Conservation (phyloP, 805 yeast genomes). For the Middelhovenomyces tepae region DNA sequence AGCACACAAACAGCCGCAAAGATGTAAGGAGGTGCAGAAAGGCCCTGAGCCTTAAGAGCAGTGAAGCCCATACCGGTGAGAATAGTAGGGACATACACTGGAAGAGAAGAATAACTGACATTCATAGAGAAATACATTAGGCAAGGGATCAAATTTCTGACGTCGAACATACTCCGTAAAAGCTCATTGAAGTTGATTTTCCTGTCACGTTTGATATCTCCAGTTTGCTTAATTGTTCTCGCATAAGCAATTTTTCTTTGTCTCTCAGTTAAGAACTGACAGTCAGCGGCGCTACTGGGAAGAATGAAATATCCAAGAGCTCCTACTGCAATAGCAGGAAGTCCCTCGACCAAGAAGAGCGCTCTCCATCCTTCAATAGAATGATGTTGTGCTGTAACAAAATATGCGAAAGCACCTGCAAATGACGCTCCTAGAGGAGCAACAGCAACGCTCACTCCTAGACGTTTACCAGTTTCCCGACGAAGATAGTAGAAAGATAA, state of each 20-base stretch:
- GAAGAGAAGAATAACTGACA: conserved; percentile 27
- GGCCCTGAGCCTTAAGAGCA: conserved; percentile 32
- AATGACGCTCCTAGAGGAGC: conserved; percentile 49
- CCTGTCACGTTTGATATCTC: conserved; percentile 8
- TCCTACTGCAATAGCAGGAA: conserved; percentile 31
- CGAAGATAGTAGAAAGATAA: conserved; percentile 40
- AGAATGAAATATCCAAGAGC: conserved; percentile 23
- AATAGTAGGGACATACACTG: conserved; percentile 38
- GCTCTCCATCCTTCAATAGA: conserved; percentile 40
- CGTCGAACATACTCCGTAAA: conserved; percentile 9
- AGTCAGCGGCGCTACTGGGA: conserved; percentile 32
- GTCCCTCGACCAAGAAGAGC: conserved; percentile 39
- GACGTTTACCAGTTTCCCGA: conserved; percentile 39
- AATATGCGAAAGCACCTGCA: conserved; percentile 47
- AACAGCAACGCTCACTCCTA: conserved; percentile 41
- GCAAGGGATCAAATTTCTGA: conserved; percentile 13
- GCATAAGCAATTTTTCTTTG: conserved; percentile 24
- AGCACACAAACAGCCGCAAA: conserved; percentile 33
- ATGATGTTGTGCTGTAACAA: conserved; percentile 37
- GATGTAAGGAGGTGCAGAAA: conserved; percentile 36
- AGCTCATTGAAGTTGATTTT: conserved; percentile 9
- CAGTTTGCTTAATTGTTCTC: conserved; percentile 11
- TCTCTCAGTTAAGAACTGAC: conserved; percentile 39
- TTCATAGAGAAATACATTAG: conserved; percentile 14
- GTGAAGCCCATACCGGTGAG: conserved; percentile 33